Evolutionary conservation across 2,329 filamentous ascomycete genomes (phyloP), one percentile per base, ranked within the genome.

Genomic region (Penicillium rolfsii): DNA sequence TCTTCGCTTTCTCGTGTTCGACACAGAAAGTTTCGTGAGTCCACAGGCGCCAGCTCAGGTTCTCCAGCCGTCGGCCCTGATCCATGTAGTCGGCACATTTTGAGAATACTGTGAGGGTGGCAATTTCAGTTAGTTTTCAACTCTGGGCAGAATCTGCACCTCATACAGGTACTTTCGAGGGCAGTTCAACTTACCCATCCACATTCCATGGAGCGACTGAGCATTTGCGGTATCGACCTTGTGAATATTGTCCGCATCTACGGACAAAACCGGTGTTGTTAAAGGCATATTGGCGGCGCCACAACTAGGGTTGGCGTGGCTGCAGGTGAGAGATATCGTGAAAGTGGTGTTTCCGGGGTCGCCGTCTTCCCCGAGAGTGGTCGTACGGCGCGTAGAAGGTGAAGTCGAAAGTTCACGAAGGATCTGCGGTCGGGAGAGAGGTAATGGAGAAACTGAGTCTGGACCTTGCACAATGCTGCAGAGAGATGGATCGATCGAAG

Each of bases 21-120:
- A 90, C 93, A 79, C 93, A 96, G 71, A 97, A 92, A 11, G 91
- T 94, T 76, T 98, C 93, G 71, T 93, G 86, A 71, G 92, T 96
- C 94, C 93, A 98, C 63, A 98, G 81, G 71, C 95, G 85, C 95
- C 95, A 98, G 76, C 91, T 96, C 65, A 99, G 83, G 80, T 99
- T 98, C 77, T 98, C 95, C 74, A 97, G 83, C 73, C 95, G 85
- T 74, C 91, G 88, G 59, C 95, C 95, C 78, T 98, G 91, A 75
- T 97, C 91, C 76, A 98, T 89, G 55, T 93, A 95, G 73, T 95
- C 91, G 74, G 93, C 92, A 78, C 94, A 97, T 80, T 93, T 91
- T 55, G 93, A 94, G 75, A 98, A 97, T 62, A 98, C 93, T 95
- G 74, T 43, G 7, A 1, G 12, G 41, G 22, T 45, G 19, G 19